Evolutionary conservation across 1,139 yeast species (phyloP).

Genomic region (Saccharomycopsis crataegensis): DNA sequence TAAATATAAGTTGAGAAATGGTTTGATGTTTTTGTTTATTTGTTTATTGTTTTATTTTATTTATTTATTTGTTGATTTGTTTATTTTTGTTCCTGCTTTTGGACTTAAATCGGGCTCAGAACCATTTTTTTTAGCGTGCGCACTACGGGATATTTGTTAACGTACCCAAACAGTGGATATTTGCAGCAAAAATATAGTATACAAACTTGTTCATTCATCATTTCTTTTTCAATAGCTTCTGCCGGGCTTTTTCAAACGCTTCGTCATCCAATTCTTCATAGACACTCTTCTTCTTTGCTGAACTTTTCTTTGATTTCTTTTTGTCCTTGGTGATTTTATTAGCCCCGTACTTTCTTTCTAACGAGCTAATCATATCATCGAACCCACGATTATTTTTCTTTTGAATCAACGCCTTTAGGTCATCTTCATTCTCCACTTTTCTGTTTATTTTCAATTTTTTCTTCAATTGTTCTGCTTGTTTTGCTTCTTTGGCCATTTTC

Average conservation of each 20-base stretch:
- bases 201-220: not conserved
- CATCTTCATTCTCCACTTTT: constrained; percentile 33
- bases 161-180: no score
- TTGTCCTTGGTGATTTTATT: constrained; percentile 23
- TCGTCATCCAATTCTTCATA: constrained; percentile 32
- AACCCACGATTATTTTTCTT: constrained; percentile 32
- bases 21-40: no score
- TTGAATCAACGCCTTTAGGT: constrained; percentile 45
- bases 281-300: no score
- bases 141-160: no score
- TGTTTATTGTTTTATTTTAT: no score
- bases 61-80: not conserved
- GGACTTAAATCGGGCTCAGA: no score
- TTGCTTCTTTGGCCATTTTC: constrained; percentile 51
- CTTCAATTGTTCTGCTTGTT: constrained; percentile 60
- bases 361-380: constrained; percentile 40
- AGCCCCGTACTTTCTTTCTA: constrained; percentile 47
- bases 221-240: constrained; percentile 21
- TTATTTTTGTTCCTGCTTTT: not conserved
- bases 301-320: constrained; percentile 28
- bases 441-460: constrained; percentile 38
- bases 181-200: not conserved
- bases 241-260: constrained; percentile 32
- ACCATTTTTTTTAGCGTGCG: no score
- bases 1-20: no score